Evolutionary conservation across 108 stramenopile genomes (phyloP).

Genomic region (Skeletonema costatum): DNA sequence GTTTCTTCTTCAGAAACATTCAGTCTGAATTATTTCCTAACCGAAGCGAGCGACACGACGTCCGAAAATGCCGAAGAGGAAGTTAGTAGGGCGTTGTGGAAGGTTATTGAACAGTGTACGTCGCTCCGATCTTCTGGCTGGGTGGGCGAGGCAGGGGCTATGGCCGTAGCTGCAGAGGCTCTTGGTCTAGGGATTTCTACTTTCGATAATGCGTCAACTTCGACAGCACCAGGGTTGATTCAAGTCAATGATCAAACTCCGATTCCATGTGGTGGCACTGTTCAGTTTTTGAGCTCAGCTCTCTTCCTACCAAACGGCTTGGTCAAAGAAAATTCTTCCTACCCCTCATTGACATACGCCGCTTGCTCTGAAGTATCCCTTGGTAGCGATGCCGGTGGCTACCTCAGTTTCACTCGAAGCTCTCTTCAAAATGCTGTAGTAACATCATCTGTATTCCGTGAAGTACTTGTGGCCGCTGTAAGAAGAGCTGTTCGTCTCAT

Average conservation of each 20-base stretch:
- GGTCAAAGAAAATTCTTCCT: constrained; percentile 10
- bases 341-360: constrained; percentile 34
- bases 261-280: constrained; percentile 48
- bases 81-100: constrained; percentile 50
- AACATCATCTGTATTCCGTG: constrained; percentile 56
- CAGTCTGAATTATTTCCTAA: constrained; percentile 43
- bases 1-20: constrained; percentile 57
- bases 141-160: constrained; percentile 89
- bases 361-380: constrained; percentile 69
- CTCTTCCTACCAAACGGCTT: constrained; percentile 11
- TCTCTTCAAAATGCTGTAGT: constrained; percentile 66
- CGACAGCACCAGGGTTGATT: constrained; percentile 41
- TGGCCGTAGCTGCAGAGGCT: constrained; percentile 89
- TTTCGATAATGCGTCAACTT: constrained; percentile 39
- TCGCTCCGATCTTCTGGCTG: constrained; percentile 72
- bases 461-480: constrained; percentile 58
- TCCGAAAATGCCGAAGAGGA: constrained; percentile 16
- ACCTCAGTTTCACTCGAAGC: constrained; percentile 57
- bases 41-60: constrained; percentile 3
- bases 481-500: constrained; percentile 67
- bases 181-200: constrained; percentile 85
- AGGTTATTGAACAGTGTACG: constrained; percentile 56
- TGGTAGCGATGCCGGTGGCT: constrained; percentile 64
- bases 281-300: constrained; percentile 60
- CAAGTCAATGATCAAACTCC: constrained; percentile 42